phyloP scores from a whole-genome alignment of 2,329 filamentous ascomycete genomes.

The Biscogniauxia marginata region DNA sequence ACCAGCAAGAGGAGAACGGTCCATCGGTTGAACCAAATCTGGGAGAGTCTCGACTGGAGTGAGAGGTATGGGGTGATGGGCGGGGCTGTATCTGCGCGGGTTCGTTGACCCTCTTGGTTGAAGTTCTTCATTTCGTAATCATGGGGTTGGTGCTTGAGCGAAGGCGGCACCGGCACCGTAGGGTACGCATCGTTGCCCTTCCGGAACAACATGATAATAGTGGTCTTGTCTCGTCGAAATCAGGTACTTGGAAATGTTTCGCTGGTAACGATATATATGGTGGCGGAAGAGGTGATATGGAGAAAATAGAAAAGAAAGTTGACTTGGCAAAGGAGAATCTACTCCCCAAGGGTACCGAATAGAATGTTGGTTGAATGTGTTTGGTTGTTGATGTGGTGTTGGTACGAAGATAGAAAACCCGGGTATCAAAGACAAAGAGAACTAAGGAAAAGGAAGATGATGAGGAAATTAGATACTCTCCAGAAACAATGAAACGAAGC shows the following conservation, averaged over 20 bases:
- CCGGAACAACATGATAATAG: slow-evolving; percentile 24
- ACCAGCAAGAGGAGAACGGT: slow-evolving; percentile 86
- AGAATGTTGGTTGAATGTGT: not conserved
- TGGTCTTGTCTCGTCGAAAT: slow-evolving; percentile 1
- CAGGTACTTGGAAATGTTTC: slow-evolving; percentile 4
- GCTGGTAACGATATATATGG: not conserved
- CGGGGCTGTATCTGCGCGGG: not conserved
- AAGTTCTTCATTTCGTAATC: slow-evolving; percentile 31
- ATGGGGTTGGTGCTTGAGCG: slow-evolving; percentile 26
- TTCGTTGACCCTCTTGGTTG: not conserved
- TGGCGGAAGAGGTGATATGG: not conserved
- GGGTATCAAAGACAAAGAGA: not conserved
- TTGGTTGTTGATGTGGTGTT: not conserved
- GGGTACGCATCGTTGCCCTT: slow-evolving; percentile 10
- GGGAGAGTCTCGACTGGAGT: slow-evolving; percentile 82
- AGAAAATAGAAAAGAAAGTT: slow-evolving; percentile 1
- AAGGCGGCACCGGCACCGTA: slow-evolving; percentile 31
- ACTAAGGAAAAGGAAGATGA: not conserved
- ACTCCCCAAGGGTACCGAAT: not conserved
- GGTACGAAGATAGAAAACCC: not conserved
- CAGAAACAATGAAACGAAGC: slow-evolving; percentile 19
- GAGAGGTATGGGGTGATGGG: slow-evolving; percentile 83
- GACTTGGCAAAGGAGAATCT: slow-evolving; percentile 5
- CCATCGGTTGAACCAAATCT: slow-evolving; percentile 98
- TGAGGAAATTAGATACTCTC: slow-evolving; percentile 2